phyloP scores from a whole-genome alignment of 108 stramenopile species.

The Conticribra weissflogii region DNA sequence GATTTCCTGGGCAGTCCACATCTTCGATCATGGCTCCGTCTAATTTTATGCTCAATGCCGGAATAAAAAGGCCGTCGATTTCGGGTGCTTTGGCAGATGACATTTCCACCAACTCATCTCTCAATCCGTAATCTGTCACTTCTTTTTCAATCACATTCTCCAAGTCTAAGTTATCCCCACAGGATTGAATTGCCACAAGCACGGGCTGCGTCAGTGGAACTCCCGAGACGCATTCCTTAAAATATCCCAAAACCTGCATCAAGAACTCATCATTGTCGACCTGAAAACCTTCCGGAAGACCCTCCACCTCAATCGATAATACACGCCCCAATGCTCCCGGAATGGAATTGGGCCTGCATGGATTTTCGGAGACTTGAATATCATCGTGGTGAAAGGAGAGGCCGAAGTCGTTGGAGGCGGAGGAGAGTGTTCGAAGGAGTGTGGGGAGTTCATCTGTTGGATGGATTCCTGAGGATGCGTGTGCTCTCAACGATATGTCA shows the following conservation, averaged over 20 bases:
- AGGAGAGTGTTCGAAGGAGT: background rate
- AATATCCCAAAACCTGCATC: background rate
- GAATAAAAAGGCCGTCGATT: slow-evolving; percentile 15
- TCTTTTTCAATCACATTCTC: slow-evolving; percentile 33
- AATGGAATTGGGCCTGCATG: background rate
- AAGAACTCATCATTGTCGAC: background rate
- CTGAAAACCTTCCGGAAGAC: background rate
- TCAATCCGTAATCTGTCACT: slow-evolving; percentile 46
- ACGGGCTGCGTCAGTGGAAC: too few relatives aligned
- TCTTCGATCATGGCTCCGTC: slow-evolving; percentile 55
- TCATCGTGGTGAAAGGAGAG: background rate
- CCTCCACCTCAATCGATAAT: background rate
- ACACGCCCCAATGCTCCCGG: background rate
- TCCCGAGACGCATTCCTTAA: background rate
- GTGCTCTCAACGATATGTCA: background rate
- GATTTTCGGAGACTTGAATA: background rate
- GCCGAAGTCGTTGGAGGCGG: background rate
- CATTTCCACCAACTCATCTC: slow-evolving; percentile 11
- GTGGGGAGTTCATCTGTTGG: background rate
- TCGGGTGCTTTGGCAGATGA: background rate
- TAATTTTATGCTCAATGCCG: slow-evolving; percentile 44
- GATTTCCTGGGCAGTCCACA: slow-evolving; percentile 19
- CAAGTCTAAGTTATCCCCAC: slow-evolving; percentile 1
- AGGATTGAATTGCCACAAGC: too few relatives aligned
- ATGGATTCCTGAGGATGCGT: background rate